Evolutionary conservation across 2,329 filamentous ascomycete species (phyloP).

Genomic region (Bipolaris zeicola): DNA sequence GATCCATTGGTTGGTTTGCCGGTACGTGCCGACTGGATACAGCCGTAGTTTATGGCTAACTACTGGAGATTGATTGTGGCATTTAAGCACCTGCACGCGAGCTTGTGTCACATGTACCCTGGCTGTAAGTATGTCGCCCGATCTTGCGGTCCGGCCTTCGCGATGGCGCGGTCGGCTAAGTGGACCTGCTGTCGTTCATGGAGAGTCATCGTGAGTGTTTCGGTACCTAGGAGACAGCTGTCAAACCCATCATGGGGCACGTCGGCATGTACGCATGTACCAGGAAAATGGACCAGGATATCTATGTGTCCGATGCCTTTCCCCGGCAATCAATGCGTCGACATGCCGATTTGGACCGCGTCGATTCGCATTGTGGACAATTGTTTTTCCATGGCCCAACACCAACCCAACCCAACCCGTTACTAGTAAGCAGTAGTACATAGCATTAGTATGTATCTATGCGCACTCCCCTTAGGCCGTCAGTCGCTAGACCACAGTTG

Average conservation of each 20-base stretch:
- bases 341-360: slow-evolving; percentile 8
- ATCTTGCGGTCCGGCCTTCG: slow-evolving; percentile 11
- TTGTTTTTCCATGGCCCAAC: slow-evolving; percentile 12
- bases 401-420: background rate
- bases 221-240: background rate
- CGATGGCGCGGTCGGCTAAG: slow-evolving; percentile 10
- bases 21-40: background rate
- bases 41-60: slow-evolving; percentile 4
- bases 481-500: slow-evolving; percentile 1
- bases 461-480: slow-evolving; percentile 4
- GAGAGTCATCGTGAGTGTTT: background rate
- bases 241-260: background rate
- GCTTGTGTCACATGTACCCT: slow-evolving; percentile 1
- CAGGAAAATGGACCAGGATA: background rate
- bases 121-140: background rate
- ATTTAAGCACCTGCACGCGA: slow-evolving; percentile 6
- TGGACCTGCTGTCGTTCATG: slow-evolving; percentile 8
- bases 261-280: background rate
- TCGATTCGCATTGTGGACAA: slow-evolving; percentile 4
- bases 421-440: too few relatives aligned
- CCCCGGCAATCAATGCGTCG: background rate
- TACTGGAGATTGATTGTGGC: slow-evolving; percentile 7
- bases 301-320: background rate
- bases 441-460: too few relatives aligned
- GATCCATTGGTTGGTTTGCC: background rate